These are phyloP conservation scores for Trichosporon sp. DNA, from an alignment of 1,284 basidiomycete genomes.

Conservation along the genomic window DNA sequence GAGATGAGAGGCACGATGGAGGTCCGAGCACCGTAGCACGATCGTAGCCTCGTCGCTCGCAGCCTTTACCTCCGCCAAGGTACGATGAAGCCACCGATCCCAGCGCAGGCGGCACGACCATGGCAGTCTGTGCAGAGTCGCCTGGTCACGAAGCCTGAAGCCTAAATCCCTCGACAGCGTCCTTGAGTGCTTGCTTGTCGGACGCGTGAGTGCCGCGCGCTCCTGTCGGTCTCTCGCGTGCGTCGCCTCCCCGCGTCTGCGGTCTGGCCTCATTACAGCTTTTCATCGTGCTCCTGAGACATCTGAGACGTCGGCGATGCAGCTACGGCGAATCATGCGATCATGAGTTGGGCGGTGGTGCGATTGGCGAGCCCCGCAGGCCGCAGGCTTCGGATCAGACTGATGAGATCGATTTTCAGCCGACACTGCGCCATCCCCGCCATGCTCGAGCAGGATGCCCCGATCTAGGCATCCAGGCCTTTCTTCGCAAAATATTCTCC, in stretches of 20 bases:
- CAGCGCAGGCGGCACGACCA: background rate
- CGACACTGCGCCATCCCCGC: background rate
- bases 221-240: background rate
- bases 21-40: background rate
- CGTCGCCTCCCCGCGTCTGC: background rate
- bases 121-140: background rate
- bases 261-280: background rate
- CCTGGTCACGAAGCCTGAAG: constrained; percentile 1
- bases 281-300: background rate
- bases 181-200: background rate
- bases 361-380: background rate
- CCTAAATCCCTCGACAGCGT: background rate
- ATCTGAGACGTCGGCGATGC: background rate
- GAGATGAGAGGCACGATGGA: background rate
- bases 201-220: background rate
- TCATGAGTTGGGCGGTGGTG: background rate
- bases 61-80: background rate
- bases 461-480: background rate
- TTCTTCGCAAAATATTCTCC: background rate
- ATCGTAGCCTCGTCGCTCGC: background rate
- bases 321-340: background rate
- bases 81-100: background rate
- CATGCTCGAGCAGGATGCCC: background rate
- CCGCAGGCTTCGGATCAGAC: background rate
- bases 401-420: background rate